phyloP scores from a whole-genome alignment of 208 protist species.

The Leishmania amazonensis region DNA sequence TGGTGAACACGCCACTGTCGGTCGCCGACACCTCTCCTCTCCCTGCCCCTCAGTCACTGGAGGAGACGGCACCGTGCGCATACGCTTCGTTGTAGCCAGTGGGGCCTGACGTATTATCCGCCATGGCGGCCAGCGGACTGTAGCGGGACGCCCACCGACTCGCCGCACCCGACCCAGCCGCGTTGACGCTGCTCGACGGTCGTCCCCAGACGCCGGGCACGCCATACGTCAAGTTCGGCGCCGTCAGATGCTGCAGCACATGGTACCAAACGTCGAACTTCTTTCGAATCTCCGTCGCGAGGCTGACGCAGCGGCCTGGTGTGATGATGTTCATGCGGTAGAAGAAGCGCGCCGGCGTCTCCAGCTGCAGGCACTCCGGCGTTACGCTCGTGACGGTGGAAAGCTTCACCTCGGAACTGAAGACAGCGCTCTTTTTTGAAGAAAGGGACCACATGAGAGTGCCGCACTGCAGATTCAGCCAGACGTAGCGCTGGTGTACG shows the following conservation, averaged over 20 bases:
- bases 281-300: slow-evolving; percentile 71
- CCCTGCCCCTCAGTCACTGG: slow-evolving; percentile 28
- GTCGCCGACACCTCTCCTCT: background rate
- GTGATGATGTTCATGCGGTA: slow-evolving; percentile 66
- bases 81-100: slow-evolving; percentile 6
- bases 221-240: slow-evolving; percentile 34
- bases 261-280: slow-evolving; percentile 86
- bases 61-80: slow-evolving; percentile 19
- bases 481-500: slow-evolving; percentile 74
- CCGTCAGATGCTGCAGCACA: slow-evolving; percentile 54
- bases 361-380: slow-evolving; percentile 62
- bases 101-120: slow-evolving; percentile 23
- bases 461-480: slow-evolving; percentile 65
- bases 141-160: slow-evolving; percentile 58
- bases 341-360: slow-evolving; percentile 44
- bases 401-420: slow-evolving; percentile 58
- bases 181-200: slow-evolving; percentile 39
- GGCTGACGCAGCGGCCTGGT: slow-evolving; percentile 41
- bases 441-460: slow-evolving; percentile 62
- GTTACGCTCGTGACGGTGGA: slow-evolving; percentile 46
- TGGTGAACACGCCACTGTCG: background rate
- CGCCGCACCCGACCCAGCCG: slow-evolving; percentile 19
- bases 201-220: slow-evolving; percentile 48
- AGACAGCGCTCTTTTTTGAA: slow-evolving; percentile 35
- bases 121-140: slow-evolving; percentile 58